Conservation (phyloP, 2,329 filamentous ascomycete genomes). For the Phoma sp. region DNA sequence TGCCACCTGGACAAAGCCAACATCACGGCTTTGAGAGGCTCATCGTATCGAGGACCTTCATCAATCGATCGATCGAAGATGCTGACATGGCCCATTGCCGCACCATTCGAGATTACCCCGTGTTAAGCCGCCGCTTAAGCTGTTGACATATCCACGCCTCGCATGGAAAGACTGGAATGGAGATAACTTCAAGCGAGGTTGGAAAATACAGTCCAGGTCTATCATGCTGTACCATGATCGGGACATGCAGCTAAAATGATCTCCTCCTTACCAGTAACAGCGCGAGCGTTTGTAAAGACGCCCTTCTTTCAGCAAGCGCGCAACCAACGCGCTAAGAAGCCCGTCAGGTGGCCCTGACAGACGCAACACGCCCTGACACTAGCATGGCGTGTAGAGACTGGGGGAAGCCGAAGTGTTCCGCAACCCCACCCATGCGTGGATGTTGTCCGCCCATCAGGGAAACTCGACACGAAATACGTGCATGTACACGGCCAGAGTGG, state of each 20-base stretch:
- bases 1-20: neutral
- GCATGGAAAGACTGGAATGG: conserved; percentile 15
- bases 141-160: conserved; percentile 4
- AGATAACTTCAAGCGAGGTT: neutral
- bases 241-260: neutral
- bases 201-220: neutral
- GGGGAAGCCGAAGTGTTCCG: neutral
- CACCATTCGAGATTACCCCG: too few relatives aligned
- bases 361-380: neutral
- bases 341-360: conserved; percentile 3
- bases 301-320: conserved; percentile 9
- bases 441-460: neutral
- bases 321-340: conserved; percentile 1
- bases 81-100: too few relatives aligned
- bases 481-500: neutral
- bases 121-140: neutral
- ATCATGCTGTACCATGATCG: conserved; percentile 7
- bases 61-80: too few relatives aligned
- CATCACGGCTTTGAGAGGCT: neutral
- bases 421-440: neutral
- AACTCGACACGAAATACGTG: neutral
- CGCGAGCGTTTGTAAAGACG: conserved; percentile 8
- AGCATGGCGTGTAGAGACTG: neutral
- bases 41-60: too few relatives aligned
- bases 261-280: neutral